Evolutionary conservation across 768 basidiomycete species (phyloP), one percentile per base, ranked within the genome.

Genomic region (Mycena amicta): DNA sequence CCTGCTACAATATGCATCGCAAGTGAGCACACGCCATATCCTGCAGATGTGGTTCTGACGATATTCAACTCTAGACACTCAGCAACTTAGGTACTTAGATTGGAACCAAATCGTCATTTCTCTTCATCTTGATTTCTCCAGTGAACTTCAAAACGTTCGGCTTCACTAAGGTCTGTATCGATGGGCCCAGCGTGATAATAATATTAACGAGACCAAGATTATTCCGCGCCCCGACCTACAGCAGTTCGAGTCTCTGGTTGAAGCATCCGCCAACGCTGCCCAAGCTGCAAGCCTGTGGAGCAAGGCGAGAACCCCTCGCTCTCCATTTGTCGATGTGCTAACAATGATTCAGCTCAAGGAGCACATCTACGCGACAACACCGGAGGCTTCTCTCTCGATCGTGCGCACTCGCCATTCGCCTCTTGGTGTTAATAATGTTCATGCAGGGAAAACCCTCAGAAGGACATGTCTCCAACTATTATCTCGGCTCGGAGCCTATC

Each of bases 381-480:
- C 93, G 2, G 87, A 90, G 67, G 71, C 80, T 1, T 83, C 80
- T 51, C 78, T 92, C 56, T 87, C 83, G 70, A 88, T 95, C 61
- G 93, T n/a, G n/a, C n/a, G n/a, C n/a, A n/a, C n/a, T n/a, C n/a
- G n/a, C n/a, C n/a, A n/a, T n/a, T n/a, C n/a, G n/a, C n/a, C n/a
- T n/a, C n/a, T n/a, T n/a, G n/a, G n/a, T n/a, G n/a, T n/a, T n/a
- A n/a, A n/a, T n/a, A n/a, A n/a, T n/a, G n/a, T n/a, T n/a, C n/a
- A n/a, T n/a, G n/a, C n/a, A n/a, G n/a, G n/a, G 93, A 52, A 93
- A 94, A 70, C 89, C 87, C 43, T 78, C 73, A 53, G 77, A 84
- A 22, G 93, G 93, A 1, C 91, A 94, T 58, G 69, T 92, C 52
- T 90, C 88, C 28, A 92, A 93, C 69, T 95, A 95, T 71, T 95